These are phyloP conservation scores for Blastobotrys mokoenaii DNA, from an alignment of 805 yeast genomes.

Conservation along the genomic window DNA sequence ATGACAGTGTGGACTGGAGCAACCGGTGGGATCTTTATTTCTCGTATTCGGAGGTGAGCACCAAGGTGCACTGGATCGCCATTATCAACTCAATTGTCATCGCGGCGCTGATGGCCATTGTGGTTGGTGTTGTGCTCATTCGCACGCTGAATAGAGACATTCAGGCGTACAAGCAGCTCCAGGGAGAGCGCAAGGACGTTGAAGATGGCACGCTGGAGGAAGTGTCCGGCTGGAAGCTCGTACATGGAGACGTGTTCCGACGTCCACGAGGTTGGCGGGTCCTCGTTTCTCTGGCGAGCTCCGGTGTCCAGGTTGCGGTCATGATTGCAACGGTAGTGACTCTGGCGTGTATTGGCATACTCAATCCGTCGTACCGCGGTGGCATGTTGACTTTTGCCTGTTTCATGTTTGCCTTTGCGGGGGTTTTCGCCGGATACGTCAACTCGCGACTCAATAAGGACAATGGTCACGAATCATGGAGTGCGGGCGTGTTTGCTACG, in stretches of 20 bases:
- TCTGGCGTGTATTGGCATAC: conserved; percentile 44
- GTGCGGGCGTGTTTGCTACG: conserved; percentile 26
- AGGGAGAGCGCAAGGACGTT: conserved; percentile 11
- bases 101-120: conserved; percentile 48
- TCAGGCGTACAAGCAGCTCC: conserved; percentile 28
- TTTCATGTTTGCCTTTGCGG: conserved; percentile 56
- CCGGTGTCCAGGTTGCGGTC: conserved; percentile 67
- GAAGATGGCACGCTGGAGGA: conserved; percentile 17
- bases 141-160: conserved; percentile 47
- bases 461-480: conserved; percentile 34
- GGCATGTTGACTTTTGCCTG: conserved; percentile 56
- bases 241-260: conserved; percentile 45
- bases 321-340: conserved; percentile 51
- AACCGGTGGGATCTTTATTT: conserved; percentile 70
- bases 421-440: conserved; percentile 63
- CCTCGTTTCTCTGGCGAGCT: conserved; percentile 52
- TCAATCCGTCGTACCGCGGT: conserved; percentile 61
- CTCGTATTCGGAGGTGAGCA: conserved; percentile 38
- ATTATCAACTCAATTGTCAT: conserved; percentile 63
- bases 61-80: conserved; percentile 70
- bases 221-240: conserved; percentile 43
- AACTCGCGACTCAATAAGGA: conserved; percentile 56
- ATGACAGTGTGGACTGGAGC: conserved; percentile 51
- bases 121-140: conserved; percentile 57
- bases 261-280: conserved; percentile 42